These are phyloP conservation scores for Salix exigua DNA, from an alignment of 345 rosid genomes.

Conservation along the genomic window DNA sequence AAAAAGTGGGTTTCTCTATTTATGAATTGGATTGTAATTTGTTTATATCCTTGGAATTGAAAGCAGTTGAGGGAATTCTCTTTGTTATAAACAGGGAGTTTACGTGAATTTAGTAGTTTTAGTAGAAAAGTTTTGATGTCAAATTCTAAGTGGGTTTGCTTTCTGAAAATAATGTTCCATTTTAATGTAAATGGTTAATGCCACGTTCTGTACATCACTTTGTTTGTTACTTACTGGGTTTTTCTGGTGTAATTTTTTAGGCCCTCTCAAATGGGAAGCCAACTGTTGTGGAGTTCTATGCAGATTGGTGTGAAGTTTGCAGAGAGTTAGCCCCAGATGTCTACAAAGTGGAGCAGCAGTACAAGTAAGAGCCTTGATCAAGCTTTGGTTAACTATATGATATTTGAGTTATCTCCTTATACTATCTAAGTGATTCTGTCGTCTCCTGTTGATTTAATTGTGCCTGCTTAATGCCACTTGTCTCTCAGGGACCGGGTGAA, in stretches of 20 bases:
- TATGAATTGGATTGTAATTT: too few relatives aligned
- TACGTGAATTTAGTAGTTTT: too few relatives aligned
- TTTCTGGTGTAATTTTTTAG: slow-evolving; percentile 28
- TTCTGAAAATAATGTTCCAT: too few relatives aligned
- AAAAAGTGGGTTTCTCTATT: too few relatives aligned
- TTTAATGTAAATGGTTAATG: too few relatives aligned
- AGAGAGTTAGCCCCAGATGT: slow-evolving; percentile 90
- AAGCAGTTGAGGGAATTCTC: too few relatives aligned
- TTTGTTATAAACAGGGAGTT: too few relatives aligned
- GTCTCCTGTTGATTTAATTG: not conserved
- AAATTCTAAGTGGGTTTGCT: too few relatives aligned
- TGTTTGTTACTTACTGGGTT: not conserved
- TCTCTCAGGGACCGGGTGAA: slow-evolving; percentile 63
- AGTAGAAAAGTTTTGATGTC: too few relatives aligned
- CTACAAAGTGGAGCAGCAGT: slow-evolving; percentile 87
- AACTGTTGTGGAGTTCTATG: slow-evolving; percentile 92
- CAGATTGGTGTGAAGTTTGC: slow-evolving; percentile 98
- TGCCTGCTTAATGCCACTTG: not conserved
- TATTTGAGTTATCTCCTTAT: not conserved
- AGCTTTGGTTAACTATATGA: not conserved
- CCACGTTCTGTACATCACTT: too few relatives aligned
- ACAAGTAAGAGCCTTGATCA: slow-evolving; percentile 47
- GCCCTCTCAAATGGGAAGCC: slow-evolving; percentile 93
- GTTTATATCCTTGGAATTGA: too few relatives aligned
- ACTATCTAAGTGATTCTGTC: not conserved